Conservation (phyloP, 164 flowering plant genomes). For the Litsea cubeba region DNA sequence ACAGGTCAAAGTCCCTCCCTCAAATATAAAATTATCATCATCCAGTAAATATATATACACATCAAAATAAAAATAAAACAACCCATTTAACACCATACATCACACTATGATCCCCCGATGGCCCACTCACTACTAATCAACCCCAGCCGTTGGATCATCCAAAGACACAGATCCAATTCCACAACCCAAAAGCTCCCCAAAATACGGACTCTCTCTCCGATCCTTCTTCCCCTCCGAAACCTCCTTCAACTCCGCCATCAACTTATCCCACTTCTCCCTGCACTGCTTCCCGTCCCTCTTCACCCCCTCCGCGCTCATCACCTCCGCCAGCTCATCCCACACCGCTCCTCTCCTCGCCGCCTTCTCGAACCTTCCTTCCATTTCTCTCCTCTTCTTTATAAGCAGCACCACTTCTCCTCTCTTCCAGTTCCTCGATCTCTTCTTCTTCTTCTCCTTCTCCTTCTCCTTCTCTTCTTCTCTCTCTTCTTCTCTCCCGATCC, state of each 20-base stretch:
- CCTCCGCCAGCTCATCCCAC: slow-evolving; percentile 9
- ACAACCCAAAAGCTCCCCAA: neutral
- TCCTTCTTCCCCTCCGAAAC: slow-evolving; percentile 8
- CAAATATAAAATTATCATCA: too few relatives aligned
- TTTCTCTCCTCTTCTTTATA: slow-evolving; percentile 9
- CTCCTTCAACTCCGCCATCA: slow-evolving; percentile 13
- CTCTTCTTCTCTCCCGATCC: neutral
- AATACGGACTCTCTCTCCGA: neutral
- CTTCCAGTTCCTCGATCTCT: slow-evolving; percentile 11
- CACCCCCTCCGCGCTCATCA: slow-evolving; percentile 8
- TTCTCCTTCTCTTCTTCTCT: neutral
- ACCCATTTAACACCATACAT: too few relatives aligned
- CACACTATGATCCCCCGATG: too few relatives aligned
- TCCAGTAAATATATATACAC: too few relatives aligned
- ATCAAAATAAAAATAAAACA: too few relatives aligned
- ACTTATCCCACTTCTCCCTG: slow-evolving; percentile 12
- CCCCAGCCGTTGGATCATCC: neutral
- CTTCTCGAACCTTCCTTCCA: slow-evolving; percentile 6
- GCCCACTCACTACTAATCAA: neutral
- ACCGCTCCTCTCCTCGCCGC: slow-evolving; percentile 1
- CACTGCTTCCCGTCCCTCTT: slow-evolving; percentile 14
- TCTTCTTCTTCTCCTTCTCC: slow-evolving; percentile 1
- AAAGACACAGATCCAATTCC: neutral
- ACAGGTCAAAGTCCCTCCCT: too few relatives aligned
- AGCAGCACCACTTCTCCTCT: slow-evolving; percentile 4